Evolutionary conservation across 768 basidiomycete species (phyloP).

Genomic region (Rhodotorula diobovata): DNA sequence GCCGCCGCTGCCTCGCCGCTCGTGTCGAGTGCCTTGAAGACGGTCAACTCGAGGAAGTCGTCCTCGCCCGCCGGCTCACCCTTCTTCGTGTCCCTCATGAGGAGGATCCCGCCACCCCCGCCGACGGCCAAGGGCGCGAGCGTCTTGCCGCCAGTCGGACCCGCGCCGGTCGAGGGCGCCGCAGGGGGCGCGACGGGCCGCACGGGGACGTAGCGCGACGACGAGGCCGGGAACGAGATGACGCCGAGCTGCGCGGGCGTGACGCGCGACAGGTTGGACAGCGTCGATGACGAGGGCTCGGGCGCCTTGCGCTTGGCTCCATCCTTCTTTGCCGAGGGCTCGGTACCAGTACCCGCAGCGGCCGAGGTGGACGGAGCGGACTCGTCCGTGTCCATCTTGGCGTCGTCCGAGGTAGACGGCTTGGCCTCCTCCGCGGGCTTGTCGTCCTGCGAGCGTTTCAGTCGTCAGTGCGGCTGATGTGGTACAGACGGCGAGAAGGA

Average conservation of each 20-base stretch:
- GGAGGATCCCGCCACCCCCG: conserved; percentile 80
- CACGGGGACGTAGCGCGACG: conserved; percentile 78
- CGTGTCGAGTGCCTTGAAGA: conserved; percentile 33
- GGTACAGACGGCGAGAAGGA: not conserved
- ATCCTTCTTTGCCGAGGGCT: conserved; percentile 3
- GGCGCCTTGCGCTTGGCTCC: conserved; percentile 49
- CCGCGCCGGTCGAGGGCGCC: not conserved
- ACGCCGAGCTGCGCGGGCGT: conserved; percentile 81
- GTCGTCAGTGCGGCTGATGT: not conserved
- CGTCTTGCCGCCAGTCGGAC: not conserved
- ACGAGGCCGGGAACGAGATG: conserved; percentile 68
- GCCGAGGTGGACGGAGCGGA: conserved; percentile 8
- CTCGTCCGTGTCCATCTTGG: conserved; percentile 70
- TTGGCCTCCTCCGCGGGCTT: not conserved
- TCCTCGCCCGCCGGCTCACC: conserved; percentile 64
- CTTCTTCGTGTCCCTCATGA: conserved; percentile 69
- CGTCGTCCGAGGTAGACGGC: conserved; percentile 59
- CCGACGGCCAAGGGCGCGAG: conserved; percentile 36
- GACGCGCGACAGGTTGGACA: conserved; percentile 85
- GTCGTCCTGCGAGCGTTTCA: conserved; percentile 47
- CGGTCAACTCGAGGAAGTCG: conserved; percentile 65
- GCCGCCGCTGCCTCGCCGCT: not conserved
- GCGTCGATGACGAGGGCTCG: conserved; percentile 70
- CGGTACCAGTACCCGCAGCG: too few relatives aligned
- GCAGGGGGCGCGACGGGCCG: conserved; percentile 62